A percentile compares a stretch with the other conserved stretches of the same genome.
Evolutionary conservation across 2,329 filamentous ascomycete genomes (phyloP).

Genomic region (Exophiala dermatitidis): DNA sequence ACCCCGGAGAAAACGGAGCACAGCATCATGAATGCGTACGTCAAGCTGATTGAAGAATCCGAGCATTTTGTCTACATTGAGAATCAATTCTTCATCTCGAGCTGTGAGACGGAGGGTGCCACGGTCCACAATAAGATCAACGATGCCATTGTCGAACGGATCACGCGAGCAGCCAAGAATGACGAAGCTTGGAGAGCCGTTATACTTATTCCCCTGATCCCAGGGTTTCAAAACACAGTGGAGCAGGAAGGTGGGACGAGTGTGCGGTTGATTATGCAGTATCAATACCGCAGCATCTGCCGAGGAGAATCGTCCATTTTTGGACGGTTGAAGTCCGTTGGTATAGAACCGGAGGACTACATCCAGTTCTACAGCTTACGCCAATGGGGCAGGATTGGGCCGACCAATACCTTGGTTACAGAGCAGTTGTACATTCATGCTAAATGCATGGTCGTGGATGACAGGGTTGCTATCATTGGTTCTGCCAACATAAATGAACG

Average conservation of each 20-base stretch:
- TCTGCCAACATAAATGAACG: slow-evolving; percentile 98
- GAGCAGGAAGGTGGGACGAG: slow-evolving; percentile 90
- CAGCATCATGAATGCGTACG: slow-evolving; percentile 92
- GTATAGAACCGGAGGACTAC: slow-evolving; percentile 89
- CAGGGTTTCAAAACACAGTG: slow-evolving; percentile 96
- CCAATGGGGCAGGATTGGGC: slow-evolving; percentile 84
- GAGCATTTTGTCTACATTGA: slow-evolving; percentile 98
- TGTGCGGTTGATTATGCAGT: slow-evolving; percentile 91
- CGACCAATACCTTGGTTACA: slow-evolving; percentile 74
- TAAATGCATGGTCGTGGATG: slow-evolving; percentile 93
- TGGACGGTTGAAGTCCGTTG: slow-evolving; percentile 66
- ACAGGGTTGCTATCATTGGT: slow-evolving; percentile 85
- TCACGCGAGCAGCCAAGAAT: slow-evolving; percentile 73
- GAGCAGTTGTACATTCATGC: slow-evolving; percentile 98
- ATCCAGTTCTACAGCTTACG: slow-evolving; percentile 91
- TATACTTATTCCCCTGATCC: slow-evolving; percentile 89
- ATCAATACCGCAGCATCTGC: slow-evolving; percentile 92
- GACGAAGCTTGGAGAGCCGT: slow-evolving; percentile 85
- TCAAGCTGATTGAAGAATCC: slow-evolving; percentile 88
- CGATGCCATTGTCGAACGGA: slow-evolving; percentile 86
- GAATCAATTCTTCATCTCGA: slow-evolving; percentile 97
- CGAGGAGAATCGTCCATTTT: slow-evolving; percentile 90
- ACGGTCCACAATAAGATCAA: slow-evolving; percentile 90
- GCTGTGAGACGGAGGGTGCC: slow-evolving; percentile 77
- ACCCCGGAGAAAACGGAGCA: slow-evolving; percentile 76